A percentile compares a stretch with the other conserved stretches of the same genome.
These are phyloP conservation scores for Neurospora sp. DNA, from an alignment of 495 filamentous ascomycete species.

Conservation along the genomic window DNA sequence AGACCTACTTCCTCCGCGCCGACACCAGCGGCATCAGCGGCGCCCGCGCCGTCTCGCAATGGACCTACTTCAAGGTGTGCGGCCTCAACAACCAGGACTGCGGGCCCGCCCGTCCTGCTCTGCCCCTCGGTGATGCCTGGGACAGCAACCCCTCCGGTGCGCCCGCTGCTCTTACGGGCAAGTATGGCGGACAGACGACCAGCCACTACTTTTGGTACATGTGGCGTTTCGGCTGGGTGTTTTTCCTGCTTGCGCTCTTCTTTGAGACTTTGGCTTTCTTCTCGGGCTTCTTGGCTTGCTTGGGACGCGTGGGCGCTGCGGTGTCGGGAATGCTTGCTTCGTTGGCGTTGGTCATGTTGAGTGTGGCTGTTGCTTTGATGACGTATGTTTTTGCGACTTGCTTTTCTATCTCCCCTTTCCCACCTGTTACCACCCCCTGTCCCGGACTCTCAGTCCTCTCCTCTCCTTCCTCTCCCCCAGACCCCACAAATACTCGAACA, in stretches of 20 bases:
- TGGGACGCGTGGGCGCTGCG: conserved; percentile 36
- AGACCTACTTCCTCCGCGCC: conserved; percentile 75
- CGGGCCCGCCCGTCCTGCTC: conserved; percentile 29
- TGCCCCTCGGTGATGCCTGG: conserved; percentile 44
- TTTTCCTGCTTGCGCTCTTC: conserved; percentile 62
- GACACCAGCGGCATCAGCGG: conserved; percentile 59
- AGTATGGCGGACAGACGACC: conserved; percentile 37
- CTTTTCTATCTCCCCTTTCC: not conserved
- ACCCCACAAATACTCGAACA: not conserved
- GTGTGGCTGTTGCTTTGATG: conserved; percentile 40
- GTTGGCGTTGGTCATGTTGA: conserved; percentile 34
- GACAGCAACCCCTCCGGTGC: conserved; percentile 23
- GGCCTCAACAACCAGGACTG: conserved; percentile 39
- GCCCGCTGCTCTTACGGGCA: conserved; percentile 32
- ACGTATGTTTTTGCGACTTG: conserved; percentile 28
- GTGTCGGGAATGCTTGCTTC: conserved; percentile 29
- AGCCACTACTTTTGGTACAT: conserved; percentile 41
- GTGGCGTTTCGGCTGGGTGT: conserved; percentile 59
- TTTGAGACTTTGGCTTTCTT: conserved; percentile 47
- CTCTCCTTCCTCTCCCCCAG: not conserved
- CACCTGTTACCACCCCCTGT: not conserved
- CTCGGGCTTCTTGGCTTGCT: conserved; percentile 40
- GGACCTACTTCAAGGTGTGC: conserved; percentile 77
- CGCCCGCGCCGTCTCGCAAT: conserved; percentile 55
- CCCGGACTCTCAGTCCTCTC: not conserved